Evolutionary conservation across 805 yeast species (phyloP).

Genomic region (Cyberlindnera americana): DNA sequence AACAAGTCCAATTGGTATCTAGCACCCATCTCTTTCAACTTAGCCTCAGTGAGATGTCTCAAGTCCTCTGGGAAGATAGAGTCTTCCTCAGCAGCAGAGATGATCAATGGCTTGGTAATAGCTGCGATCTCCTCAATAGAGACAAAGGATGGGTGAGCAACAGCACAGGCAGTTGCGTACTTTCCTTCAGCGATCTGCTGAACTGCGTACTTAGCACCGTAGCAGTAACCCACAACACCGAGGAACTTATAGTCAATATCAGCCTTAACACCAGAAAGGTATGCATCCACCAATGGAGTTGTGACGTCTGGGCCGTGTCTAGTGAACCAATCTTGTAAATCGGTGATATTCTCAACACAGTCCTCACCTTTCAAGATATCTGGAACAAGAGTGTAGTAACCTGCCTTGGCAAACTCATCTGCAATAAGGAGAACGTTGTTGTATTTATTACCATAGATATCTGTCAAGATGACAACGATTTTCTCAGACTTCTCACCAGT

Average conservation of each 20-base stretch:
- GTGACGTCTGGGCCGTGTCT: constrained; percentile 51
- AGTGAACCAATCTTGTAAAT: constrained; percentile 44
- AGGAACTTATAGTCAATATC: constrained; percentile 46
- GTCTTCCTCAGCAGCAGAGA: constrained; percentile 77
- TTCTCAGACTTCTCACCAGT: constrained; percentile 40
- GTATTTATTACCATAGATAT: constrained; percentile 60
- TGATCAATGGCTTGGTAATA: constrained; percentile 50
- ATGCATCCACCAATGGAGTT: constrained; percentile 45
- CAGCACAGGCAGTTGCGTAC: constrained; percentile 56
- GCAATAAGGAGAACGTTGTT: constrained; percentile 61
- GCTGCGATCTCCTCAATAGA: constrained; percentile 58
- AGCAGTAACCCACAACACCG: constrained; percentile 75
- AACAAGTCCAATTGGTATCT: constrained; percentile 60
- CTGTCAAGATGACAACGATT: constrained; percentile 61
- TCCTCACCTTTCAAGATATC: constrained; percentile 58
- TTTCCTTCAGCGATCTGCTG: constrained; percentile 42
- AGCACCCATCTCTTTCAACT: constrained; percentile 49
- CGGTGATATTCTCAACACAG: constrained; percentile 32
- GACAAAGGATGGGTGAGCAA: constrained; percentile 83
- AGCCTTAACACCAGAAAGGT: constrained; percentile 39
- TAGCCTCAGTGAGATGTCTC: constrained; percentile 58
- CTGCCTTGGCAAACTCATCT: constrained; percentile 57
- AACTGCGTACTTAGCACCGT: constrained; percentile 71
- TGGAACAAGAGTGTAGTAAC: constrained; percentile 70
- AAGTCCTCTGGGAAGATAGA: constrained; percentile 56